Percentiles rank a stretch among this genome's conserved stretches.
phyloP scores from a whole-genome alignment of 2,329 filamentous ascomycete genomes.

The Monosporascus sp. region DNA sequence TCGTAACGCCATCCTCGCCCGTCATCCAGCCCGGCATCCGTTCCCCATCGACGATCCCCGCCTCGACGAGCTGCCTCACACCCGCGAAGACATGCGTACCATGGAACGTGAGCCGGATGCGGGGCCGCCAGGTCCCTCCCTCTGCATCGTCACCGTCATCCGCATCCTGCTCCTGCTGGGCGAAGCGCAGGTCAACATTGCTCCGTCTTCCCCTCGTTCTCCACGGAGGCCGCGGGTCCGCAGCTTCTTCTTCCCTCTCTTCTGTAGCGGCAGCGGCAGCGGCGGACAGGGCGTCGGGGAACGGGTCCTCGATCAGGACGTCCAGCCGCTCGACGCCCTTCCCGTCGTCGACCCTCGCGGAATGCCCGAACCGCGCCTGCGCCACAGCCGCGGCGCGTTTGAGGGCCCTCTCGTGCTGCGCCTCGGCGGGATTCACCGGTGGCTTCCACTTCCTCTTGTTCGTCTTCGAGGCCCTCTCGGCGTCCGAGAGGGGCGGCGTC shows the following conservation, averaged over 20 bases:
- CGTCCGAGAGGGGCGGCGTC: constrained; percentile 39
- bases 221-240: constrained; percentile 5
- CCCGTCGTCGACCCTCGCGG: constrained; percentile 49
- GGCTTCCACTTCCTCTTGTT: constrained; percentile 19
- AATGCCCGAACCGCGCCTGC: constrained; percentile 64
- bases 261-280: constrained; percentile 8
- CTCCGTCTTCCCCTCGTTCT: constrained; percentile 19
- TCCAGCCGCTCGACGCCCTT: constrained; percentile 58
- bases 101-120: constrained; percentile 62
- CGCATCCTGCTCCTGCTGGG: constrained; percentile 20
- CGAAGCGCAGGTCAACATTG: constrained; percentile 15
- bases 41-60: constrained; percentile 68
- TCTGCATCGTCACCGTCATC: constrained; percentile 12
- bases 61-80: constrained; percentile 69
- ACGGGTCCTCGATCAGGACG: constrained; percentile 53
- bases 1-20: constrained; percentile 75
- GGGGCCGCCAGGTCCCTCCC: constrained; percentile 44
- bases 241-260: constrained; percentile 3
- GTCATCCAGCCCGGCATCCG: constrained; percentile 89
- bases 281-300: constrained; percentile 28
- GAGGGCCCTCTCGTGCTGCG: constrained; percentile 28
- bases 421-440: constrained; percentile 17
- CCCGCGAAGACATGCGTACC: constrained; percentile 78
- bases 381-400: constrained; percentile 61
- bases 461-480: constrained; percentile 9